Evolutionary conservation across 352 stramenopile species (phyloP), one percentile per base, ranked within the genome.

Genomic region (Globisporangium spinosum): DNA sequence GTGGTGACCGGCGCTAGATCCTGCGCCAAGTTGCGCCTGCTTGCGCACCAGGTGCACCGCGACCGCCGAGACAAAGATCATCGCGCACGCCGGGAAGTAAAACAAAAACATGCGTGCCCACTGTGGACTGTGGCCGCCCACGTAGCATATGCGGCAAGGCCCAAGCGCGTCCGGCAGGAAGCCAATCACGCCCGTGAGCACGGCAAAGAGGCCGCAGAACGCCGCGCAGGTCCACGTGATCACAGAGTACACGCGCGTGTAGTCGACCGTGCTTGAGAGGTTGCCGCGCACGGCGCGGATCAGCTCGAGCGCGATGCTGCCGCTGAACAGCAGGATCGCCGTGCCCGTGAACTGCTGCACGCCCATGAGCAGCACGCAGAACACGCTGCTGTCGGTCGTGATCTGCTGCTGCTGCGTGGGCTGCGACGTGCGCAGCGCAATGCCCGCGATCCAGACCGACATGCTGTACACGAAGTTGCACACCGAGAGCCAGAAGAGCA

Each of bases 311-410:
- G 69, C 75, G 51, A 93, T 73, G 6, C 71, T 76, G 23, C 67
- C 77, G 62, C 81, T 89, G 54, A 91, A 78, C 10, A 87, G 47
- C 34, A 93, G 73, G 54, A 87, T 83, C 1, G 77, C 81, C 2
- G 79, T 86, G 59, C 85, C 85, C 2, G 81, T 73, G 53, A 93
- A 91, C 59, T 93, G 85, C 63, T 93, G 79, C 1, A 78, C 68
- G 35, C 80, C 75, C 43, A 80, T 78, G 3, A 91, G 69, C 38
- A 91, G 29, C 7, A 74, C 64, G 38, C 85, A 93, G 58, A 89
- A 86, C 38, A 79, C 71, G 20, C 74, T 38, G 49, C 77, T 72
- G 13, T 73, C 71, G 10, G 22, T 43, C 23, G 62, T 40, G 17
- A 47, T 62, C 53, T 47, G 60, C 67, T 75, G 69, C 54, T 76